Evolutionary conservation across 805 yeast species (phyloP), one percentile per base, ranked within the genome.

Genomic region (Tetrapisispora taiwanensis): DNA sequence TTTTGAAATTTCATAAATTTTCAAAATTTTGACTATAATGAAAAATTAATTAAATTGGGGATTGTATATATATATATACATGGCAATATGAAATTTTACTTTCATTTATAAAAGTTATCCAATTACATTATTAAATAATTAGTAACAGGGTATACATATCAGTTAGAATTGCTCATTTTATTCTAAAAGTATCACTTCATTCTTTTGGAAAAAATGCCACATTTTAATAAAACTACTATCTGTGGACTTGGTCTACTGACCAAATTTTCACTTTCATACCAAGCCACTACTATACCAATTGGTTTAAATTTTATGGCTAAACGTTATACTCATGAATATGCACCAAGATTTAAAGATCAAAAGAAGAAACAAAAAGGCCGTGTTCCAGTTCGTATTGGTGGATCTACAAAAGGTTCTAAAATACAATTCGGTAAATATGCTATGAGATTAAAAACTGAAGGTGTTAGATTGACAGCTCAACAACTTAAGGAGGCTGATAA

Each of bases 351-450:
- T 62, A 79, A 75, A 53, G 68, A 70, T 45, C 39, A 46, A 19
- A 55, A 53, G 30, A 90, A 90, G 65, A 84, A 86, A 40, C 88
- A 85, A 66, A 92, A 92, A 63, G 98, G 98, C 24, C 74, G 97
- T 54, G 96, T 92, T 7, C 77, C 94, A 1, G 96, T 89, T 10
- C 82, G 95, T 64, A 85, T 84, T 13, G 98, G 98, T 42, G 97
- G 97, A 1, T 88, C 97, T 2, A 72, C 76, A 43, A 88, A 85
- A 62, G 98, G 98, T 27, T 82, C 90, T 39, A 75, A 85, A 2
- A 62, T 92, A 30, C 79, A 77, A 48, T 84, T 80, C 53, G 98
- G 98, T 26, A 71, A 75, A 15, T 87, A 76, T 62, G 98, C 97
- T 17, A 71, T 90, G 51, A 78, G 98, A 54, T 74, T 92, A 46